These are phyloP conservation scores for Ochetophila trinervis DNA, from an alignment of 306 rosid genomes.

Conservation along the genomic window DNA sequence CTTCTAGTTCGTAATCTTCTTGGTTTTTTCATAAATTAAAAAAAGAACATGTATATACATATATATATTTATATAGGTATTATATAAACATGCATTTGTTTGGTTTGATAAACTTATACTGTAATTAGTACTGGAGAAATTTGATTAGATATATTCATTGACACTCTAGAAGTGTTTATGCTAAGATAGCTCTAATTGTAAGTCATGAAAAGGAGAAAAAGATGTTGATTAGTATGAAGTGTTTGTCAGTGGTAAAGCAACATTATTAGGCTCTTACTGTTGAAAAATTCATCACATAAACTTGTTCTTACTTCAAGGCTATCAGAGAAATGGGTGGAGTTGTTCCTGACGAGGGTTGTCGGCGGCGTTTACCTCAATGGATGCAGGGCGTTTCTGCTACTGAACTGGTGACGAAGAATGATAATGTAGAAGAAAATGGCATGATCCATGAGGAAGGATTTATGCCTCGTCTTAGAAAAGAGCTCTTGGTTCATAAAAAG, in stretches of 20 bases:
- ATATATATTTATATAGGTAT: neutral
- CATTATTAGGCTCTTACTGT: neutral
- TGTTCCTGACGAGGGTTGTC: constrained; percentile 38
- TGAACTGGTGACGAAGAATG: constrained; percentile 29
- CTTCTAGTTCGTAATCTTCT: no score
- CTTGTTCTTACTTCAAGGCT: neutral
- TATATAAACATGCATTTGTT: neutral
- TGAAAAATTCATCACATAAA: neutral
- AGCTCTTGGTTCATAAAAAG: constrained; percentile 23
- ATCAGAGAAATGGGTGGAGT: constrained; percentile 25
- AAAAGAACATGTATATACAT: neutral
- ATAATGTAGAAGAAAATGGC: constrained; percentile 29
- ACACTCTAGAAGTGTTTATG: no score
- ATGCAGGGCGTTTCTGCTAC: constrained; percentile 52
- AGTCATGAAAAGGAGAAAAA: neutral
- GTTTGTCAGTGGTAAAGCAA: no score
- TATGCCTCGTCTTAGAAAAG: constrained; percentile 15
- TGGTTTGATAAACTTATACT: no score
- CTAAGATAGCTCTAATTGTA: no score
- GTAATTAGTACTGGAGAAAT: no score
- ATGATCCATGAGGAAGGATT: constrained; percentile 23
- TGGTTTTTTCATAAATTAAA: no score
- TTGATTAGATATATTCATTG: no score
- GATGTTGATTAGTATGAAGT: neutral
- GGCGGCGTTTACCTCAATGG: constrained; percentile 72